These are phyloP conservation scores for Fusarium vanettenii DNA, from an alignment of 2,329 filamentous ascomycete genomes.

Conservation along the genomic window DNA sequence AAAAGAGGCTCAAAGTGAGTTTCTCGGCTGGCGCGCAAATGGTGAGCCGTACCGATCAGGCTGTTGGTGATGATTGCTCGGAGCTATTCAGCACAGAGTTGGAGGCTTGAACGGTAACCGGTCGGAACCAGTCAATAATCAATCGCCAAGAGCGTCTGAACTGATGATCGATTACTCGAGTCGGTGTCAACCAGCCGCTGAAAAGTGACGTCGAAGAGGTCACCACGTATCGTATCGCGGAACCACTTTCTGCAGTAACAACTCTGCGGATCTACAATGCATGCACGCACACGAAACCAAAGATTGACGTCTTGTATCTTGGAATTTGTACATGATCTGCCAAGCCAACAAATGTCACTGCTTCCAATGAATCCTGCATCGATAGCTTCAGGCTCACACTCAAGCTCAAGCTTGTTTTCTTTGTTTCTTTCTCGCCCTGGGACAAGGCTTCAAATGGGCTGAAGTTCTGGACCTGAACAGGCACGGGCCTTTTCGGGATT, in stretches of 20 bases:
- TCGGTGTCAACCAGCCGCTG: slow-evolving; percentile 5
- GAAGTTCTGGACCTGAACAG: slow-evolving; percentile 22
- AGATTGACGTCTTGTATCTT: slow-evolving; percentile 5
- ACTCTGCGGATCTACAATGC: slow-evolving; percentile 19
- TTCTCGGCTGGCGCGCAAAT: slow-evolving; percentile 26
- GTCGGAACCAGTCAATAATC: not conserved
- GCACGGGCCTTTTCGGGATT: slow-evolving; percentile 26
- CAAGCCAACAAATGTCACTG: not conserved
- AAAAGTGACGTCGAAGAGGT: slow-evolving; percentile 22
- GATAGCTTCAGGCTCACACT: slow-evolving; percentile 15
- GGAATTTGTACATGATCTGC: slow-evolving; percentile 17
- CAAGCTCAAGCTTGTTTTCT: slow-evolving; percentile 15
- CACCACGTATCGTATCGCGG: slow-evolving; percentile 3
- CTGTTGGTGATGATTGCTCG: not conserved
- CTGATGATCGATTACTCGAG: slow-evolving; percentile 32
- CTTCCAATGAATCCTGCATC: not conserved
- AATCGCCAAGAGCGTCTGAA: not conserved
- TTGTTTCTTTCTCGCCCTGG: slow-evolving; percentile 17
- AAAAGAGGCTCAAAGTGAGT: slow-evolving; percentile 11
- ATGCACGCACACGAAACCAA: slow-evolving; percentile 28
- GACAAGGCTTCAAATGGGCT: slow-evolving; percentile 12
- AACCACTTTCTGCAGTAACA: slow-evolving; percentile 27
- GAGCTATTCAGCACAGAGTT: not conserved
- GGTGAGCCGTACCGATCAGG: not conserved
- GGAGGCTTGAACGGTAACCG: not conserved